A percentile compares a stretch with the other conserved stretches of the same genome.
phyloP scores from a whole-genome alignment of 2,329 filamentous ascomycete genomes.

The Exophiala lecanii-corni region DNA sequence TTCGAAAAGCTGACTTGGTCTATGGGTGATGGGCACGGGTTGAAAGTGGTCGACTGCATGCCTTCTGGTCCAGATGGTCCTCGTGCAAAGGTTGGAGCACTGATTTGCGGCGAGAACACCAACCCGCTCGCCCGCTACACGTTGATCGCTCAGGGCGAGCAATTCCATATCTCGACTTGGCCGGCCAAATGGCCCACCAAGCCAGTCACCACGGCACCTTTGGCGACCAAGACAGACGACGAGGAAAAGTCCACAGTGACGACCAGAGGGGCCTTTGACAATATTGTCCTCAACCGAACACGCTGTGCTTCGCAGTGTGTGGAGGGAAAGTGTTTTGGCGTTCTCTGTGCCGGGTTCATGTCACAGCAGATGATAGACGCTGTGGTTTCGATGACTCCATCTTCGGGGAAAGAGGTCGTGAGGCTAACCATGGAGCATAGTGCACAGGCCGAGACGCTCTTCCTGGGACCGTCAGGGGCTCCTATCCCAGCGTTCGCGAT shows the following conservation, averaged over 20 bases:
- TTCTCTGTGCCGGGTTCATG: conserved; percentile 45
- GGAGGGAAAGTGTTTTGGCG: conserved; percentile 53
- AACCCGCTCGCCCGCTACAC: conserved; percentile 50
- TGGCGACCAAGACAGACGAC: conserved; percentile 24
- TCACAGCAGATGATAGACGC: conserved; percentile 38
- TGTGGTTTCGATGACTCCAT: conserved; percentile 28
- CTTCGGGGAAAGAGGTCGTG: conserved; percentile 20
- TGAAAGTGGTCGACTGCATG: conserved; percentile 39
- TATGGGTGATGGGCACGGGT: conserved; percentile 47
- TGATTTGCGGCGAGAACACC: conserved; percentile 56
- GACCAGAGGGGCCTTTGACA: conserved; percentile 45
- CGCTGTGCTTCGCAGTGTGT: conserved; percentile 53
- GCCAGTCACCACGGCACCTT: background rate
- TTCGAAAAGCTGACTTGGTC: conserved; percentile 54
- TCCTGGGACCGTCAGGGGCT: conserved; percentile 48
- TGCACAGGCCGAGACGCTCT: conserved; percentile 45
- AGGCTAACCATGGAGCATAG: conserved; percentile 33
- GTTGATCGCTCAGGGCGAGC: conserved; percentile 51
- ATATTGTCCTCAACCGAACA: conserved; percentile 48
- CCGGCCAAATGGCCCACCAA: conserved; percentile 50
- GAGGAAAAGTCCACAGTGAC: conserved; percentile 6
- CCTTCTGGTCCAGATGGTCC: conserved; percentile 29
- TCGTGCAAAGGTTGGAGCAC: conserved; percentile 41
- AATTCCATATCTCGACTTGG: conserved; percentile 53
- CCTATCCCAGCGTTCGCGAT: conserved; percentile 36